A percentile compares a stretch with the other conserved stretches of the same genome.
Evolutionary conservation across 2,329 filamentous ascomycete species (phyloP).

Genomic region (Thermothelomyces thermophilus): DNA sequence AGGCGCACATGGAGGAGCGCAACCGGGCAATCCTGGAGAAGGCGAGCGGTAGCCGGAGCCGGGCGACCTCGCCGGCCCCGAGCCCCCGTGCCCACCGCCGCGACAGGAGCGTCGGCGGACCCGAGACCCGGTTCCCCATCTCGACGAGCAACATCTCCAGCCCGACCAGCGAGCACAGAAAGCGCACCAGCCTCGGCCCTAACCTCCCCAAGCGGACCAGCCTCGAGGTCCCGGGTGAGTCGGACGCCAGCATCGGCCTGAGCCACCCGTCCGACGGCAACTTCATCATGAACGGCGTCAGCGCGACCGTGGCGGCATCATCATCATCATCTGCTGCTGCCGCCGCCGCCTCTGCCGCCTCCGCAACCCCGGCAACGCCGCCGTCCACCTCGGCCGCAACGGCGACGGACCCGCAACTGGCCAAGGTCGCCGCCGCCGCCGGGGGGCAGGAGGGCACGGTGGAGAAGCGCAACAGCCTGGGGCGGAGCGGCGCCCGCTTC

Average conservation of each 20-base stretch:
- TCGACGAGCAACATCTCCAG: slow-evolving; percentile 59
- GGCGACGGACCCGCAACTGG: slow-evolving; percentile 19
- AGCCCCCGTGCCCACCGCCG: slow-evolving; percentile 60
- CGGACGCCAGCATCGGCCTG: slow-evolving; percentile 35
- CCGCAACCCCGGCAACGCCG: background rate
- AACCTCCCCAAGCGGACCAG: slow-evolving; percentile 57
- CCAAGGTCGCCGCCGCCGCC: slow-evolving; percentile 12
- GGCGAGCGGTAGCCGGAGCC: slow-evolving; percentile 56
- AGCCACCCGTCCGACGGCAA: slow-evolving; percentile 31
- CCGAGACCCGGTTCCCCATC: slow-evolving; percentile 80
- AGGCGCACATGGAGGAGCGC: slow-evolving; percentile 89
- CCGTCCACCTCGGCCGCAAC: slow-evolving; percentile 2
- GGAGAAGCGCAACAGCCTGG: slow-evolving; percentile 61
- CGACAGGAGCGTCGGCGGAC: slow-evolving; percentile 68
- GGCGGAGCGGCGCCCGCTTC: slow-evolving; percentile 45
- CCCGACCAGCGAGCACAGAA: slow-evolving; percentile 44
- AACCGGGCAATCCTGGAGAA: slow-evolving; percentile 72
- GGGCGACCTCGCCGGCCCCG: slow-evolving; percentile 67
- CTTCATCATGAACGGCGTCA: slow-evolving; percentile 36
- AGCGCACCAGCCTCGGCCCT: slow-evolving; percentile 45
- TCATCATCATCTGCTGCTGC: no score
- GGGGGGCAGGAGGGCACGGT: slow-evolving; percentile 27
- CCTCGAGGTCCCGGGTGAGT: slow-evolving; percentile 67
- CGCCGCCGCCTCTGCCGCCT: no score
- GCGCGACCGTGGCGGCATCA: background rate